Evolutionary conservation across 1,139 yeast genomes (phyloP).

Genomic region (Scheffersomyces lignicola): DNA sequence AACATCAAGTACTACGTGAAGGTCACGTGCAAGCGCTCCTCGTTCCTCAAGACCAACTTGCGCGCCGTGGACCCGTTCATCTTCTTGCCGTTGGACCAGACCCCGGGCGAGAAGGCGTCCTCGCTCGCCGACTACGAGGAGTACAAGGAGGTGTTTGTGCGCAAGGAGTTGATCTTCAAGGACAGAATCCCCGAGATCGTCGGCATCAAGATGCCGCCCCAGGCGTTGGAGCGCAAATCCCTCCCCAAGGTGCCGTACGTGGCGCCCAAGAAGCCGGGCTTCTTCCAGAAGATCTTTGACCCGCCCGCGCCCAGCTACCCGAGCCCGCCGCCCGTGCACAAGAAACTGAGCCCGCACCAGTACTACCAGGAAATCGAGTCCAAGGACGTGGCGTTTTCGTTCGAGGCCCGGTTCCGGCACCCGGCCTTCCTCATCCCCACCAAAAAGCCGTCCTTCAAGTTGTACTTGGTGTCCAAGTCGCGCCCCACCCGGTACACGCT

Average conservation of each 20-base stretch:
- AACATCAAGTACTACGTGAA: slow-evolving; percentile 54
- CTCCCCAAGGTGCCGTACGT: slow-evolving; percentile 21
- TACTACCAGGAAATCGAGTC: slow-evolving; percentile 28
- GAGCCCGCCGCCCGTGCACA: slow-evolving; percentile 10
- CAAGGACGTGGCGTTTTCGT: slow-evolving; percentile 42
- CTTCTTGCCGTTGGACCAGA: slow-evolving; percentile 53
- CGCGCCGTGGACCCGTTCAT: slow-evolving; percentile 51
- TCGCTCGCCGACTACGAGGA: slow-evolving; percentile 25
- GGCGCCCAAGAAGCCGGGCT: slow-evolving; percentile 19
- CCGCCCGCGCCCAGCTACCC: slow-evolving; percentile 7
- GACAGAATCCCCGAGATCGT: slow-evolving; percentile 46
- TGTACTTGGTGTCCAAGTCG: slow-evolving; percentile 35
- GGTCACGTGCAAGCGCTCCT: slow-evolving; percentile 58
- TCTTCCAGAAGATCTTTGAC: slow-evolving; percentile 22
- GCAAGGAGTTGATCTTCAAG: slow-evolving; percentile 40
- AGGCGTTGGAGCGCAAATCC: slow-evolving; percentile 13
- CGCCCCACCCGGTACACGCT: slow-evolving; percentile 39
- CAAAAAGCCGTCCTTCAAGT: slow-evolving; percentile 38
- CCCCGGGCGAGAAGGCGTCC: slow-evolving; percentile 26
- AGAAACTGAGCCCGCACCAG: slow-evolving; percentile 5
- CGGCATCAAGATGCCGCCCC: slow-evolving; percentile 33
- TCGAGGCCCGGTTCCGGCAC: slow-evolving; percentile 48
- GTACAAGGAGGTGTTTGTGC: slow-evolving; percentile 38
- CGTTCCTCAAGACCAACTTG: slow-evolving; percentile 50
- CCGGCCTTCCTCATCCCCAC: slow-evolving; percentile 48